Base-by-base conservation (phyloP, 495 filamentous ascomycete species). In the Aspergillus olivimuriae region DNA sequence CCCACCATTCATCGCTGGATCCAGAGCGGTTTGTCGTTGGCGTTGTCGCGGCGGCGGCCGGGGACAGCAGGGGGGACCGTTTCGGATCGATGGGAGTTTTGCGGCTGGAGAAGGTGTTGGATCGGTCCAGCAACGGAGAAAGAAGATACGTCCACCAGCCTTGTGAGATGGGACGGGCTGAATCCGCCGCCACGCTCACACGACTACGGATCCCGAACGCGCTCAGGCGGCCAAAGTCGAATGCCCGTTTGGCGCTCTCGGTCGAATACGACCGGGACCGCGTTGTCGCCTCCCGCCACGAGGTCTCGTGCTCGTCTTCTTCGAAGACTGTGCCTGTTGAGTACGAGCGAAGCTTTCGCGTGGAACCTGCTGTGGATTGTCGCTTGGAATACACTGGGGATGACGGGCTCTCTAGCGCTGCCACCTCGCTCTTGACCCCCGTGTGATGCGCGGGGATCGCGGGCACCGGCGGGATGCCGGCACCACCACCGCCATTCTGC, bases 111-210 rank as follows among this genome's bases (percentile, higher is more conserved):
- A 58, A 30, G 5, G 68, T 66, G 47, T 62, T 71, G 10, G 69
- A 68, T 4, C 66, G 57, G 15, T 70, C 63, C 31, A 80, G 54
- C 43, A 94, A 83, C 0, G 89, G 89, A 1, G 88, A 89, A 2
- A 82, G 82, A 32, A 94, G 75, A 46, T 84, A 75, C 47, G 86
- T 89, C 89, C 89, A 95, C 89, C 89, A 95, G 9, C 87, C 87
- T 26, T 78, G 74, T 3, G 87, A 88, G 26, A 75, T 67, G 9
- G 75, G 73, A 34, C 78, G 74, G 30, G 75, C 76, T 4, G 63
- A 55, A 30, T 75, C 60, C 9, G 69, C 74, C 33, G 62, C 70
- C 35, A 65, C 60, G 47, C 57, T 73, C 22, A 60, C 48, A 37
- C 52, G 59, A 45, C 34, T 33, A 9, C 10, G 14, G 5, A 18